Base-by-base conservation (phyloP, 78 protist species). In the Dictyostelium capitatum region DNA sequence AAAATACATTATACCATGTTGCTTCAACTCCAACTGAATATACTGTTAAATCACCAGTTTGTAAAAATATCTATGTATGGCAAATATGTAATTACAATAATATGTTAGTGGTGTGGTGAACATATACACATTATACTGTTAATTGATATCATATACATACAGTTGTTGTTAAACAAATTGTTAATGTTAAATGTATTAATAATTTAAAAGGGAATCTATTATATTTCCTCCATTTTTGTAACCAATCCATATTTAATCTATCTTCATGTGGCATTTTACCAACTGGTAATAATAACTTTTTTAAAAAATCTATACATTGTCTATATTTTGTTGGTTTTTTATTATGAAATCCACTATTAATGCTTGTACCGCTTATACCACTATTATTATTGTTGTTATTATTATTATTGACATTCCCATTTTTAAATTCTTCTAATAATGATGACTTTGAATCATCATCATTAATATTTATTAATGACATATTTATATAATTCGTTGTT, bases 251-350 rank as follows among this genome's bases (percentile, higher is more conserved):
- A 87, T 87, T 87, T 9, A 87, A 75, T 51, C 93, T 54, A 77
- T 62, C 93, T 41, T 87, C 93, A 32, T 75, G 93, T n/a, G 93
- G 93, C 93, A 87, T 87, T 54, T 87, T 78, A 32, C 93, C 93
- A 12, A 47, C 80, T 47, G 93, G 93, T 51, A 87, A 64, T 30
- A 87, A 87, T 74, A 73, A 20, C 12, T 79, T 54, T 72, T 56
- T 74, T 20, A 84, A 56, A 19, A 84, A 57, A 23, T 50, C 67
- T 28, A 28, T 50, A 51, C 70, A 17, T 43, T 48, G 28, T 67
- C 43, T 67, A 37, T 67, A 67, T 5, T 14, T 0, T 4, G 75
- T 15, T 72, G 41, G 41, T 54, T 72, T 72, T 43, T 53, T 78
- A 48, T 78, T 78, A 32, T 48, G 28, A 54, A 41, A 17, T 51